These are phyloP conservation scores for Trichoderma asperelloides DNA, from an alignment of 495 filamentous ascomycete genomes.

Conservation along the genomic window DNA sequence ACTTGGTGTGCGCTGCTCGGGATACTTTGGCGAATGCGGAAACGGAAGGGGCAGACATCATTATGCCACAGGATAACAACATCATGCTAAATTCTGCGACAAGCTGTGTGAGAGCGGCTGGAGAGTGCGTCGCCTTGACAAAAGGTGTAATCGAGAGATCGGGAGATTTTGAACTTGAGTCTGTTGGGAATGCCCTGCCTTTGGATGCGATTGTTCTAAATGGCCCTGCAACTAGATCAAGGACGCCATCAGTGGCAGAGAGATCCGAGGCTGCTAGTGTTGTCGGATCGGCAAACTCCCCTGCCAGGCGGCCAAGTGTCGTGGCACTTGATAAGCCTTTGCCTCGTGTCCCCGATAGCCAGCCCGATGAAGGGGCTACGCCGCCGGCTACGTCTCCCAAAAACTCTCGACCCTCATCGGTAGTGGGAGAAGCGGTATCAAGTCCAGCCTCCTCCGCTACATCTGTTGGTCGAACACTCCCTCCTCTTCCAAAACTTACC, in stretches of 20 bases:
- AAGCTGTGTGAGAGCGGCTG: conserved; percentile 79
- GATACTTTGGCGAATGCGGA: conserved; percentile 60
- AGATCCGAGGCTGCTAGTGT: conserved; percentile 14
- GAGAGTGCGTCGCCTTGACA: conserved; percentile 81
- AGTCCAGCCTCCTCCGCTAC: conserved; percentile 31
- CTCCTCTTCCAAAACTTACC: conserved; percentile 39
- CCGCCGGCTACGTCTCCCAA: conserved; percentile 24
- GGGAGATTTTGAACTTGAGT: conserved; percentile 78
- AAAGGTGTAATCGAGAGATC: conserved; percentile 79
- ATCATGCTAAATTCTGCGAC: conserved; percentile 74
- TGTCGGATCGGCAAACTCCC: conserved; percentile 21
- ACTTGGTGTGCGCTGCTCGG: conserved; percentile 69
- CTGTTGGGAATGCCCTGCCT: conserved; percentile 33
- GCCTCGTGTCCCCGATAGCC: conserved; percentile 29
- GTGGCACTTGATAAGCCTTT: conserved; percentile 35
- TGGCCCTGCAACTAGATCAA: conserved; percentile 12
- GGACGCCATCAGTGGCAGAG: conserved; percentile 12
- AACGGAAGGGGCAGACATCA: conserved; percentile 59
- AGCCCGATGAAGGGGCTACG: conserved; percentile 19
- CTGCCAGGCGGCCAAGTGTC: conserved; percentile 22
- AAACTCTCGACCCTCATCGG: conserved; percentile 32
- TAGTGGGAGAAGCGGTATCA: conserved; percentile 21
- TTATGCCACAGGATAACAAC: conserved; percentile 73
- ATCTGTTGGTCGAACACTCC: conserved; percentile 32
- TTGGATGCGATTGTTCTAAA: conserved; percentile 39